Base-by-base conservation (phyloP, 805 yeast genomes). In the Wickerhamiella qilinensis region DNA sequence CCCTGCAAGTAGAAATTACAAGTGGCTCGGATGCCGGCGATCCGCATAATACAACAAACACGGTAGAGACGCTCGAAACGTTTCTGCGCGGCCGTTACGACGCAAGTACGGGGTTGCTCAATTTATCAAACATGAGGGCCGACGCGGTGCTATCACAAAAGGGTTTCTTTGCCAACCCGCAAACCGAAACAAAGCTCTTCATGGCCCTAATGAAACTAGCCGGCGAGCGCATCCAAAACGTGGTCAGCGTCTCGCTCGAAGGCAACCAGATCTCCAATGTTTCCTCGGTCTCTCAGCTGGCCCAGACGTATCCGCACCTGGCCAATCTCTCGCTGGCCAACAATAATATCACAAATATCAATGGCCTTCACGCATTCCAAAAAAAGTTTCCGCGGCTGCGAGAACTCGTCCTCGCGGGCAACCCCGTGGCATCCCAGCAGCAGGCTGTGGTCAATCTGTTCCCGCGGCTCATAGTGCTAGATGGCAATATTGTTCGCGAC, bases 131-230 rank as follows among this genome's bases (percentile, higher is more conserved):
- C 38, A 71, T 85, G 52, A 68, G 70, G 40, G 66, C 66, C 30
- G 97, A 83, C 53, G 77, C 69, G 22, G 63, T 59, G 9, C 62
- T 88, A 30, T 60, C 57, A 11, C 59, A 67, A 16, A 68, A 67
- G 43, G 93, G 94, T 0, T 63, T 83, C 38, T 75, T 85, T 44
- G 68, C 71, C 14, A 60, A 75, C 3, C 61, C 69, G 14, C 58
- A 73, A 9, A 73, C 82, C 1, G 68, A 77, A 25, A 68, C 86
- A 12, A 91, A 88, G 57, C 77, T 85, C 69, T 84, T 88, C 56
- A 79, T 84, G 9, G 97, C 97, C 1, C 60, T 91, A 46, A 73
- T 88, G 79, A 81, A 78, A 53, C 58, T 88, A 7, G 94, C 94
- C 1, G 59, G 63, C 3, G 71, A 71, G 38, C 73, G 71, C 6